phyloP scores from a whole-genome alignment of 1,139 yeast species.

The Debaryomycetaceae sp. region DNA sequence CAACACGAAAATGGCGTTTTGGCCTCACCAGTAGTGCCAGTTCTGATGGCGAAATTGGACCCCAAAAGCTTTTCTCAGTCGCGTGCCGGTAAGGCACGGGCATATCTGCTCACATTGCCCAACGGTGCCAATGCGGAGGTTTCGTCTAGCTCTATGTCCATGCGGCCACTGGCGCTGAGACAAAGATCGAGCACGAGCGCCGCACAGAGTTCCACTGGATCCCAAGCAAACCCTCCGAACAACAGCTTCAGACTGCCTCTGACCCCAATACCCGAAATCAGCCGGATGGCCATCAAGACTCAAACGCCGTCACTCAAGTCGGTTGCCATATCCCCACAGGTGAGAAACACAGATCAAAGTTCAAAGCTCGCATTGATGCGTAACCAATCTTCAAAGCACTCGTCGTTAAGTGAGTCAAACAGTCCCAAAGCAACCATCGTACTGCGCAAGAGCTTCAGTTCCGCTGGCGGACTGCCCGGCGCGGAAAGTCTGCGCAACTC shows the following conservation, averaged over 20 bases:
- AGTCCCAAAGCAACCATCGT: no score
- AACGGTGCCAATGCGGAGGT: slow-evolving; percentile 3
- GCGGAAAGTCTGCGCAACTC: no score
- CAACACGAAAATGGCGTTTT: slow-evolving; percentile 24
- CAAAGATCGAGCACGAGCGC: slow-evolving; percentile 23
- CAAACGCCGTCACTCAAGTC: slow-evolving; percentile 36
- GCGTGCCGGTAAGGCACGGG: slow-evolving; percentile 14
- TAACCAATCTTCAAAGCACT: no score
- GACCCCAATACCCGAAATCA: slow-evolving; percentile 18
- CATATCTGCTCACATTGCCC: slow-evolving; percentile 37
- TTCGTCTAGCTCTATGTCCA: slow-evolving; percentile 7
- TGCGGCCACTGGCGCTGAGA: slow-evolving; percentile 10
- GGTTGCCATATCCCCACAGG: slow-evolving; percentile 37
- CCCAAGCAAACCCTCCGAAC: slow-evolving; percentile 3
- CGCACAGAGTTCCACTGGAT: neutral
- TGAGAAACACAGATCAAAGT: slow-evolving; percentile 13
- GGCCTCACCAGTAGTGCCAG: slow-evolving; percentile 33
- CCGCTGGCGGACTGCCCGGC: no score
- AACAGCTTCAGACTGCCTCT: slow-evolving; percentile 11
- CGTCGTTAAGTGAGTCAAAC: no score
- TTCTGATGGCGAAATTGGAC: slow-evolving; percentile 12
- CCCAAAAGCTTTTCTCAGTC: neutral
- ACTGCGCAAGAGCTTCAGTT: no score
- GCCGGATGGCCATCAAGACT: slow-evolving; percentile 10
- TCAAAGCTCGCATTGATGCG: no score